These are phyloP conservation scores for Antrodiella citrinella DNA, from an alignment of 768 basidiomycete genomes.

Conservation along the genomic window DNA sequence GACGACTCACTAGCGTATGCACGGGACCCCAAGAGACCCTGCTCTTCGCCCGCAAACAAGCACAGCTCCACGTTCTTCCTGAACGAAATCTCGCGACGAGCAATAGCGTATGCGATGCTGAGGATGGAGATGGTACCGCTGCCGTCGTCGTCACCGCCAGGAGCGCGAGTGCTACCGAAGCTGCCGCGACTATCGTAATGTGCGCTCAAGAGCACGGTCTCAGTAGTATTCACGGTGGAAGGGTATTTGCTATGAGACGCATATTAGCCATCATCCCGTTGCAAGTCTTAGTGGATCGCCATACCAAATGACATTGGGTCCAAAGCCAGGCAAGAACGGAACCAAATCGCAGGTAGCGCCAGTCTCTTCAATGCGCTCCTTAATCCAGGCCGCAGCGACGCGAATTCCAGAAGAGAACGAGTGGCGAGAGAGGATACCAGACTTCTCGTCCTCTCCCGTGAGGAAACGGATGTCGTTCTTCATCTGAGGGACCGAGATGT, in stretches of 20 bases:
- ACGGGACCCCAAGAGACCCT: slow-evolving; percentile 72
- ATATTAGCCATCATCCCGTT: not conserved
- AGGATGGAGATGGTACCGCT: slow-evolving; percentile 66
- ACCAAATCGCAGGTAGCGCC: slow-evolving; percentile 69
- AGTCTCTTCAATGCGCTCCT: slow-evolving; percentile 58
- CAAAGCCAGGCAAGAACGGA: slow-evolving; percentile 62
- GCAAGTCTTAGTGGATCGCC: no score
- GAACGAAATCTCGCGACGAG: slow-evolving; percentile 58
- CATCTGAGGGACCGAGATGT: slow-evolving; percentile 61
- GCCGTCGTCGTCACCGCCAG: slow-evolving; percentile 59
- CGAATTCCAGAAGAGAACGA: slow-evolving; percentile 65
- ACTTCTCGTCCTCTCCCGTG: slow-evolving; percentile 74
- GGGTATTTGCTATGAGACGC: slow-evolving; percentile 44
- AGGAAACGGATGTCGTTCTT: slow-evolving; percentile 69
- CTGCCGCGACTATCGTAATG: slow-evolving; percentile 92
- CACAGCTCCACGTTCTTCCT: slow-evolving; percentile 71
- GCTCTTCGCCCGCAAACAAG: slow-evolving; percentile 88
- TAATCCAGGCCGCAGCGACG: slow-evolving; percentile 69
- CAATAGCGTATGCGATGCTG: slow-evolving; percentile 71
- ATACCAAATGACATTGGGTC: slow-evolving; percentile 86
- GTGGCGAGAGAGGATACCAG: slow-evolving; percentile 72
- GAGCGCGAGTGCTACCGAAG: slow-evolving; percentile 68
- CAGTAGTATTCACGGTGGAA: slow-evolving; percentile 44
- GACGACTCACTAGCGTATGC: slow-evolving; percentile 66
- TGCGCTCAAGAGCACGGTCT: slow-evolving; percentile 68